phyloP scores from a whole-genome alignment of 2,329 filamentous ascomycete genomes.

The Exserohilum rostratum region DNA sequence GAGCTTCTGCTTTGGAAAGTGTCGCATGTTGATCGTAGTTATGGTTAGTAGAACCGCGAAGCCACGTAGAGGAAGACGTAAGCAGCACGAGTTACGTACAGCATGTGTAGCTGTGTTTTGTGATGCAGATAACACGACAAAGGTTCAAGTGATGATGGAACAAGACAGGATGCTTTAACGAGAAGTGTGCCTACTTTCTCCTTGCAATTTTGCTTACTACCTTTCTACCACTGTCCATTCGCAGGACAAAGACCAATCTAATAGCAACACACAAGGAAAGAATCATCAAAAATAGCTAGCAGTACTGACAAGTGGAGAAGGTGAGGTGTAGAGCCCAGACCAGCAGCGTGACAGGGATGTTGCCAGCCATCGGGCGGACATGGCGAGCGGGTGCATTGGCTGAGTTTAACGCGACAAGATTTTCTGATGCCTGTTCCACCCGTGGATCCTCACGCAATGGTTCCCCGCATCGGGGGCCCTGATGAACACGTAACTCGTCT shows the following conservation, averaged over 20 bases:
- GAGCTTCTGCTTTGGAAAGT: slow-evolving; percentile 10
- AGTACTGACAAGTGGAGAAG: neutral
- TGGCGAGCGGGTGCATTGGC: neutral
- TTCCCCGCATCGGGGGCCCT: neutral
- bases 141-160: neutral
- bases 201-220: neutral
- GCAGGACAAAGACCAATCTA: neutral
- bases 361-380: neutral
- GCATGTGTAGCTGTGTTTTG: neutral
- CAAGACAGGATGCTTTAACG: neutral
- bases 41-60: neutral
- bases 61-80: neutral
- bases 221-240: neutral
- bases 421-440: neutral
- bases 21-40: slow-evolving; percentile 8
- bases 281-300: neutral
- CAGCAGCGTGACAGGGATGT: neutral
- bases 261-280: neutral
- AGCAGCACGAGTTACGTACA: neutral
- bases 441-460: neutral
- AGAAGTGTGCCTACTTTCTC: neutral
- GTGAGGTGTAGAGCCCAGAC: neutral
- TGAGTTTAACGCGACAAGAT: neutral
- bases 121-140: neutral
- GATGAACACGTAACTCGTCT: neutral